Evolutionary conservation across 75 land plant genomes (phyloP).

Genomic region (Sequoiadendron giganteum): DNA sequence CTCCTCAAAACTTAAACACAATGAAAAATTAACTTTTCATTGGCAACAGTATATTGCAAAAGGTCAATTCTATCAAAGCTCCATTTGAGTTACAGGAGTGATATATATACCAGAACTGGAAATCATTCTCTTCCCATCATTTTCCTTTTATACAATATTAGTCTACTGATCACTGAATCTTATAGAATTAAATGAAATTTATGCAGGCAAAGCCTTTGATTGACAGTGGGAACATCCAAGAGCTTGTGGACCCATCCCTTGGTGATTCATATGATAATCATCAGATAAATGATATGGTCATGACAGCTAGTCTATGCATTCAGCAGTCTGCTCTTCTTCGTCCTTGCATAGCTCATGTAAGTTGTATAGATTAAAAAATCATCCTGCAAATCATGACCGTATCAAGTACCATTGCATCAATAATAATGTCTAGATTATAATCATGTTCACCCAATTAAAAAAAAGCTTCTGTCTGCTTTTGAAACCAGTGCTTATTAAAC

Average conservation of each 20-base stretch:
- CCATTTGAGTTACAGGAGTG: background rate
- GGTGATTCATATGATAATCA: slow-evolving; percentile 36
- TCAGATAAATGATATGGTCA: slow-evolving; percentile 46
- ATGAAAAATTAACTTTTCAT: background rate
- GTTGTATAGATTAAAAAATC: background rate
- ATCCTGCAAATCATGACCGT: background rate
- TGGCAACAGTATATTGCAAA: background rate
- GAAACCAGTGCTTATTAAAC: background rate
- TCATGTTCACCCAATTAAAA: background rate
- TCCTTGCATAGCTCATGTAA: slow-evolving; percentile 71
- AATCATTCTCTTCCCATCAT: background rate
- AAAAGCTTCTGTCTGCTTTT: background rate
- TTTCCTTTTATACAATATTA: background rate
- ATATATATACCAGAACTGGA: background rate
- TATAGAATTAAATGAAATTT: background rate
- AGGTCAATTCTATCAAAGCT: background rate
- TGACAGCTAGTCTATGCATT: slow-evolving; percentile 61
- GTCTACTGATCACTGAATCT: background rate
- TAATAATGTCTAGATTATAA: background rate
- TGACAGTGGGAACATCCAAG: slow-evolving; percentile 42
- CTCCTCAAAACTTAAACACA: background rate
- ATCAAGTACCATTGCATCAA: background rate
- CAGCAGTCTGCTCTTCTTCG: slow-evolving; percentile 48
- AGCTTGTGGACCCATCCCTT: slow-evolving; percentile 60
- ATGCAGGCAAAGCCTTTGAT: slow-evolving; percentile 83